A percentile compares a stretch with the other conserved stretches of the same genome.
Evolutionary conservation across 179 eudicot genomes (phyloP).

Genomic region (Spinacia oleracea): DNA sequence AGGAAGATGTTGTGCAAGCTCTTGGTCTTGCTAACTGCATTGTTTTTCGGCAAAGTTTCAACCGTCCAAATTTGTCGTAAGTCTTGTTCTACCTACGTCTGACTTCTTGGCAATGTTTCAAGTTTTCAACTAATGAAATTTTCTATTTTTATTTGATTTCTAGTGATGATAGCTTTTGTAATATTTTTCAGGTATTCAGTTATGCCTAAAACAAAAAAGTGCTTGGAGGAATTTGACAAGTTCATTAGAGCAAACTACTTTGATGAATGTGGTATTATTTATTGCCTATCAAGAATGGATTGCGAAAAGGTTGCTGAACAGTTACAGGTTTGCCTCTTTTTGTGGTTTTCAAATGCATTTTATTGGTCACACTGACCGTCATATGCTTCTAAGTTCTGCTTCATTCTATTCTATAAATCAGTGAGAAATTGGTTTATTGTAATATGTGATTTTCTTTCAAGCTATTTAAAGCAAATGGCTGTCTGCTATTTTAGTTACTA

Average conservation of each 20-base stretch:
- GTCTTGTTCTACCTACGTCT: slow-evolving; percentile 18
- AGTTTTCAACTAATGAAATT: neutral
- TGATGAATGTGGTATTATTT: slow-evolving; percentile 95
- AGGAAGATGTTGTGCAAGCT: slow-evolving; percentile 99
- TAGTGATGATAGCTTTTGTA: slow-evolving; percentile 18
- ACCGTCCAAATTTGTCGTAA: slow-evolving; percentile 90
- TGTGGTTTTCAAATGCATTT: neutral
- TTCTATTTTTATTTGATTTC: neutral
- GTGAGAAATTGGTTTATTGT: slow-evolving; percentile 3
- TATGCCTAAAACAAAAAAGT: slow-evolving; percentile 89
- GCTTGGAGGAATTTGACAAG: slow-evolving; percentile 84
- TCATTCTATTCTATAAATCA: neutral
- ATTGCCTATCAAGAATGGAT: slow-evolving; percentile 96
- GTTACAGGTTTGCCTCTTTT: slow-evolving; percentile 62
- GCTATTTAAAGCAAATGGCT: slow-evolving; percentile 3
- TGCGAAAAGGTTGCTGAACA: slow-evolving; percentile 97
- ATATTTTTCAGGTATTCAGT: slow-evolving; percentile 72
- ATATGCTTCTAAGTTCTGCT: neutral
- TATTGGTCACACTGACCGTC: neutral
- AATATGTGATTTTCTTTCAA: neutral
- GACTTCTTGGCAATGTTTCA: neutral
- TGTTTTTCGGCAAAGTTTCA: slow-evolving; percentile 94
- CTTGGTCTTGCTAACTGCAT: slow-evolving; percentile 94
- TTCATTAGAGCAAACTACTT: slow-evolving; percentile 68
- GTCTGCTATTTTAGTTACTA: neutral